phyloP scores from a whole-genome alignment of 129 eudicot species.

The Lactuca sativa region DNA sequence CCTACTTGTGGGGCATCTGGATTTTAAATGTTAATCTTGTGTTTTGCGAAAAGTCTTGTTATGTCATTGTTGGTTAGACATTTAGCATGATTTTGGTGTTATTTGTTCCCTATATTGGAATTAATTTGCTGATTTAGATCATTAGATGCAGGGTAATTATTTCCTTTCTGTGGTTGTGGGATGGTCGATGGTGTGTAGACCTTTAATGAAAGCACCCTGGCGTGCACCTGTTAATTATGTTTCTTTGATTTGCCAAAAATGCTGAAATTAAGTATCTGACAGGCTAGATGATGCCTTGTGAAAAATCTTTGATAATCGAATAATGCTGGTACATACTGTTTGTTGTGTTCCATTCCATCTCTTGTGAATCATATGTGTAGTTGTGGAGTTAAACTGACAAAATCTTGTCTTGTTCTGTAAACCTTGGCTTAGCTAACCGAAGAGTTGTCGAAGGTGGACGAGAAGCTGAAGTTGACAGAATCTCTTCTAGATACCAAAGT shows the following conservation, averaged over 20 bases:
- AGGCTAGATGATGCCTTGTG: too few species aligned
- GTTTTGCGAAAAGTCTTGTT: not conserved
- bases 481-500: slow-evolving; percentile 83
- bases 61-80: slow-evolving; percentile 8
- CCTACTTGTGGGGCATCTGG: not conserved
- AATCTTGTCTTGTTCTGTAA: not conserved
- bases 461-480: slow-evolving; percentile 83
- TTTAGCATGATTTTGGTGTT: slow-evolving; percentile 12
- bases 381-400: slow-evolving; percentile 32
- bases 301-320: not conserved
- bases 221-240: not conserved
- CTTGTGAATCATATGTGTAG: slow-evolving; percentile 7
- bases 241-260: not conserved
- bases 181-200: not conserved
- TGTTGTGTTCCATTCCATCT: not conserved
- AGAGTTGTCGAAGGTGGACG: slow-evolving; percentile 75
- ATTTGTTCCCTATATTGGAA: not conserved
- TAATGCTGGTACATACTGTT: not conserved
- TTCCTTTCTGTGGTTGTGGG: not conserved
- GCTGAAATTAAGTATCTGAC: not conserved
- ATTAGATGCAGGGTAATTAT: not conserved
- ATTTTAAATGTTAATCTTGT: not conserved
- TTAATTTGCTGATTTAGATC: slow-evolving; percentile 9
- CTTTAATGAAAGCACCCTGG: not conserved
- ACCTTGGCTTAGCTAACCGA: slow-evolving; percentile 61